phyloP scores from a whole-genome alignment of 306 rosid species.

The Lupinus albus region DNA sequence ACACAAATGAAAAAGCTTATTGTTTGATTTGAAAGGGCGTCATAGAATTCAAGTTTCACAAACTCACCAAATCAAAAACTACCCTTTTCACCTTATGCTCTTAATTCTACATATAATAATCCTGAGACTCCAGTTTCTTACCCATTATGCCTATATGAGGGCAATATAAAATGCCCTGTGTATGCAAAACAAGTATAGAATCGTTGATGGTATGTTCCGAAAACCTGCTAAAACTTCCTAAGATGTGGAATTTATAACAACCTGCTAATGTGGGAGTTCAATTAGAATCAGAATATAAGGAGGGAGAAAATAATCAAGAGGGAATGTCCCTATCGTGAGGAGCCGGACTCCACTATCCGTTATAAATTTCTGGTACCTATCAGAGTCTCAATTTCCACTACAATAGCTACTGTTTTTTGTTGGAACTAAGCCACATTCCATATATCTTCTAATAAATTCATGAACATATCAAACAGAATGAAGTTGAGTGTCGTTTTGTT shows the following conservation, averaged over 20 bases:
- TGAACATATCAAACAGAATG: neutral
- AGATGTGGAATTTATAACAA: neutral
- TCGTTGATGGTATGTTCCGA: neutral
- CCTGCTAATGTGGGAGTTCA: too few species aligned
- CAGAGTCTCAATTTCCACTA: neutral
- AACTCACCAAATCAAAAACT: slow-evolving; percentile 5
- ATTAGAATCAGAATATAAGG: too few species aligned
- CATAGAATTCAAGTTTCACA: slow-evolving; percentile 1
- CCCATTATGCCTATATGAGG: neutral
- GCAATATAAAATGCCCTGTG: neutral
- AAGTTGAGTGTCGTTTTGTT: neutral
- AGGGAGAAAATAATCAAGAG: too few species aligned
- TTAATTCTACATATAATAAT: slow-evolving; percentile 5
- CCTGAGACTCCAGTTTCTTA: neutral
- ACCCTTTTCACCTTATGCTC: slow-evolving; percentile 15
- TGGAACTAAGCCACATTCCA: neutral
- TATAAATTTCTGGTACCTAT: too few species aligned
- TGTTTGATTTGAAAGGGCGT: neutral
- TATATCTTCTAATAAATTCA: neutral
- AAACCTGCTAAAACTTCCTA: neutral
- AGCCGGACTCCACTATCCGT: too few species aligned
- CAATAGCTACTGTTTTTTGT: neutral
- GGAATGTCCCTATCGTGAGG: too few species aligned
- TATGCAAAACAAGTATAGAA: neutral
- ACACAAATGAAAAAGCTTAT: neutral